A percentile compares a stretch with the other conserved stretches of the same genome.
phyloP scores from a whole-genome alignment of 306 rosid genomes.

The Quercus glauca region DNA sequence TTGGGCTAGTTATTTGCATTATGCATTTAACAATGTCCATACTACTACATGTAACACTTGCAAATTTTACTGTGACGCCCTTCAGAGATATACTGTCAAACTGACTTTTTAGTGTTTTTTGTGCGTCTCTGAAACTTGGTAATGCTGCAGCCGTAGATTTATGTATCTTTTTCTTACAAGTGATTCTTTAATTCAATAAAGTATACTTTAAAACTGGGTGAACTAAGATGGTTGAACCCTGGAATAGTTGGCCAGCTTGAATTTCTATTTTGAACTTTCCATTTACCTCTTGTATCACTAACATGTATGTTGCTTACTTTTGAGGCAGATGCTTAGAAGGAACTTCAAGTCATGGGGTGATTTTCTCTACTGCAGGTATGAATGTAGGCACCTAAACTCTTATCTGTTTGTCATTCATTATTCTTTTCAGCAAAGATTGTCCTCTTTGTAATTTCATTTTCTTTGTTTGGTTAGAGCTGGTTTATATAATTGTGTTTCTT shows the following conservation, averaged over 20 bases:
- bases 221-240: background rate
- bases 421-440: background rate
- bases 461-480: background rate
- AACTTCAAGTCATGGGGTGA: slow-evolving; percentile 1
- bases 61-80: background rate
- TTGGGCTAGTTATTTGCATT: background rate
- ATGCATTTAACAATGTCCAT: background rate
- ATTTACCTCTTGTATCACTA: background rate
- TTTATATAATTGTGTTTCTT: background rate
- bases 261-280: background rate
- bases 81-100: background rate
- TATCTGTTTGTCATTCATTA: background rate
- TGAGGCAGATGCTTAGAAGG: slow-evolving; percentile 38
- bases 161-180: background rate
- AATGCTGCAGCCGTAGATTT: background rate
- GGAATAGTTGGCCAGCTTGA: background rate
- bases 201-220: background rate
- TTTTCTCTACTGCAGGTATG: slow-evolving; percentile 33
- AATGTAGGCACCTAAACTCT: background rate
- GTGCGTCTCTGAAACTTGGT: background rate
- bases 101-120: background rate
- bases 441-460: background rate
- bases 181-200: background rate
- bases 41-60: background rate
- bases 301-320: background rate